Evolutionary conservation across 192 early-diverging fungal genomes (phyloP), one percentile per base, ranked within the genome.

Genomic region (Coemansia sp.): DNA sequence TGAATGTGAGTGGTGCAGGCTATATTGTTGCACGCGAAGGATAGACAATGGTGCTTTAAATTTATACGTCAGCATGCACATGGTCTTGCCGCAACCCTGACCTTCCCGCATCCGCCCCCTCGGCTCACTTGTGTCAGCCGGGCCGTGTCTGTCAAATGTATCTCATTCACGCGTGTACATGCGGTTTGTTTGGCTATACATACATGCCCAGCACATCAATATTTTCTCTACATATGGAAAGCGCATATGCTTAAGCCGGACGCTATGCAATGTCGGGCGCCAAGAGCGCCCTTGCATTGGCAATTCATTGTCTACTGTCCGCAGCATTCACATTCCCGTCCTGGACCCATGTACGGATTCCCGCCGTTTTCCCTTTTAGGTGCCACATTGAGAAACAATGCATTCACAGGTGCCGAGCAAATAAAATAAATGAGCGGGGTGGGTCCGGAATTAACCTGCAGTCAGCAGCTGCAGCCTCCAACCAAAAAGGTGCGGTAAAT

Each of bases 11-110:
- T 21, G 48, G 14, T 21, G 17, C 19, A 19, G 48, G 48, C 48
- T 49, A 49, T n/a, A 22, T 49, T 49, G 48, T 49, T 21, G 48
- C 48, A 49, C 48, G 48, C 48, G 48, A 49, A 49, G 5, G 7
- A 49, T n/a, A 49, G 48, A 49, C 48, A 49, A 49, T 49, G 48
- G n/a, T 21, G 48, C 48, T 49, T 49, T 35, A 35, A 35, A 35
- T 35, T 35, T 45, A 49, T 19, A 49, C 48, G 48, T 49, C 48
- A 49, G 48, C 48, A 49, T 21, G 19, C 48, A 49, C 48, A 49
- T 49, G 48, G 48, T 49, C 48, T 49, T 49, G 48, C 48, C 19
- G 19, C 48, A 45, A 45, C 41, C 41, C 41, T 45, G 11, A 12
- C 15, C 15, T 45, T 14, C n/a, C 14, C 48, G 19, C 48, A 19